A percentile compares a stretch with the other conserved stretches of the same genome.
phyloP scores from a whole-genome alignment of 352 stramenopile genomes.

The Globisporangium lucens region DNA sequence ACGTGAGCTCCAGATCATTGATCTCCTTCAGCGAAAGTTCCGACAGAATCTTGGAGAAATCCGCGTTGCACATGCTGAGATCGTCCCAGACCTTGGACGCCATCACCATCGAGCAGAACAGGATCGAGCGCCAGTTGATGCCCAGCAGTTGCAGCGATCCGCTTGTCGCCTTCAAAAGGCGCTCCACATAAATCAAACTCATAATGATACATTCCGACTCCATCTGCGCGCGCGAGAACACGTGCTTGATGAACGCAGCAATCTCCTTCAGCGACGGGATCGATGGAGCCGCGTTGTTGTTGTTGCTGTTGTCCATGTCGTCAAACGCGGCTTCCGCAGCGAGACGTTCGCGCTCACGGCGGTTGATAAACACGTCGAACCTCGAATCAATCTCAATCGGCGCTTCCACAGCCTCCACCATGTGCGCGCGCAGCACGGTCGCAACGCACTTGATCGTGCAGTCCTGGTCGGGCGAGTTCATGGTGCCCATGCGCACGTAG shows the following conservation, averaged over 20 bases:
- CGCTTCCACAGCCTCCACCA: conserved; percentile 83
- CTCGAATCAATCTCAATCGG: conserved; percentile 46
- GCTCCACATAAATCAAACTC: conserved; percentile 96
- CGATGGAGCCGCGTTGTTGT: conserved; percentile 60
- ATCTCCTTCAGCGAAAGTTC: conserved; percentile 91
- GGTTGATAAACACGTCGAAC: conserved; percentile 75
- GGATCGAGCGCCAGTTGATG: conserved; percentile 92
- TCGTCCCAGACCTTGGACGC: conserved; percentile 98
- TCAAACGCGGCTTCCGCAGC: conserved; percentile 27
- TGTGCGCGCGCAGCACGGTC: conserved; percentile 94
- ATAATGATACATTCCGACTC: conserved; percentile 98
- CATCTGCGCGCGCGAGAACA: conserved; percentile 90
- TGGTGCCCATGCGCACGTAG: conserved; percentile 90
- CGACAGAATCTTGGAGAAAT: conserved; percentile 94
- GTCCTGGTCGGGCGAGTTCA: conserved; percentile 95
- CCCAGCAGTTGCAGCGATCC: conserved; percentile 71
- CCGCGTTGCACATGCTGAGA: conserved; percentile 96
- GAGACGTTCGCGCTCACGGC: conserved; percentile 30
- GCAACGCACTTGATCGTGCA: conserved; percentile 95
- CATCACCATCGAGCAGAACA: conserved; percentile 97
- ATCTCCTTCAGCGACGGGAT: conserved; percentile 91
- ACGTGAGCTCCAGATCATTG: conserved; percentile 94
- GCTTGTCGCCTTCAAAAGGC: conserved; percentile 90
- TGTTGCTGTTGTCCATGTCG: conserved; percentile 1
- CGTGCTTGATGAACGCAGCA: conserved; percentile 90